phyloP scores from a whole-genome alignment of 768 basidiomycete genomes.

The Xerocomellus intermedius region DNA sequence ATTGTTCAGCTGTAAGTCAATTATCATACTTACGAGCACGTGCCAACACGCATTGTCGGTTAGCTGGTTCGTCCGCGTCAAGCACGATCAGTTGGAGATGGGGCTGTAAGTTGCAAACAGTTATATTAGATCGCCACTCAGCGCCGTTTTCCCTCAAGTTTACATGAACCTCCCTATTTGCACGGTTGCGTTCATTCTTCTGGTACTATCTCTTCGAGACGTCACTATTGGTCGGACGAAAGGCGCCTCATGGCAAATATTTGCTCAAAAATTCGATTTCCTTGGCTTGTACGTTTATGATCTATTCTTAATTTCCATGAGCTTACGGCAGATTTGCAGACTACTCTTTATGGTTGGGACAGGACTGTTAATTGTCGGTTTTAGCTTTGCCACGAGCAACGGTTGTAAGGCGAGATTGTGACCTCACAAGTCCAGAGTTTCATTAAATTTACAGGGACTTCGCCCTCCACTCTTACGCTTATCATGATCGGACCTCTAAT shows the following conservation, averaged over 20 bases:
- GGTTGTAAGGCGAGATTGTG: constrained; percentile 55
- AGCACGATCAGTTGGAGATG: constrained; percentile 68
- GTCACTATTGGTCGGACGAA: constrained; percentile 47
- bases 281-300: constrained; percentile 61
- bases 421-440: constrained; percentile 7
- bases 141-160: constrained; percentile 44
- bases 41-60: constrained; percentile 23
- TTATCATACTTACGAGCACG: constrained; percentile 10
- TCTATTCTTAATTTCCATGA: constrained; percentile 13
- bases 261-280: constrained; percentile 68
- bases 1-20: constrained; percentile 66
- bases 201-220: constrained; percentile 58
- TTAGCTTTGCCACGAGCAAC: constrained; percentile 66
- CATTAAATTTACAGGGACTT: constrained; percentile 49
- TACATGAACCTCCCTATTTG: constrained; percentile 82
- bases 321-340: constrained; percentile 39
- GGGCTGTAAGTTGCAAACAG: constrained; percentile 60
- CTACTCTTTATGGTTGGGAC: constrained; percentile 74
- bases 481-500: constrained; percentile 55
- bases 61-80: constrained; percentile 27
- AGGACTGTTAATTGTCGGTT: constrained; percentile 71
- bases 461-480: constrained; percentile 57
- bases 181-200: constrained; percentile 53
- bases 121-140: constrained; percentile 16
- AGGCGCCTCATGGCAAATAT: constrained; percentile 54